Evolutionary conservation across 2,329 filamentous ascomycete species (phyloP).

Genomic region (Fusarium torulosum): DNA sequence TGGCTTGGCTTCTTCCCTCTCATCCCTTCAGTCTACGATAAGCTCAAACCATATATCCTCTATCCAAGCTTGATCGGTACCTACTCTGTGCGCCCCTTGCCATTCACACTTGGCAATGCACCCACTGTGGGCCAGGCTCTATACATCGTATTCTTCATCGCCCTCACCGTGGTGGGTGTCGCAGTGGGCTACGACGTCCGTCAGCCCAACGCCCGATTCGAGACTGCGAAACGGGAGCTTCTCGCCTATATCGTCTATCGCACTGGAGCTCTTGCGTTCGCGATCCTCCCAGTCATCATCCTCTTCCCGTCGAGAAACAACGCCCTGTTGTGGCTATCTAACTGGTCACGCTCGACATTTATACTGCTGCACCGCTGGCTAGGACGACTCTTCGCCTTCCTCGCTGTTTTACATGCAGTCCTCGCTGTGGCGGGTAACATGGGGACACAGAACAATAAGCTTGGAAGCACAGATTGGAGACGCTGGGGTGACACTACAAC

Average conservation of each 20-base stretch:
- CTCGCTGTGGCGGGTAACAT: constrained; percentile 2
- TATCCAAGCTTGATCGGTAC: constrained; percentile 26
- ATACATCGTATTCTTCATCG: constrained; percentile 1
- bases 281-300: constrained; percentile 8
- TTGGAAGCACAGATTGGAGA: constrained; percentile 1
- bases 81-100: constrained; percentile 13
- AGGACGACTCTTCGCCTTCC: constrained; percentile 11
- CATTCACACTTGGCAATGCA: constrained; percentile 16
- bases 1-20: constrained; percentile 16
- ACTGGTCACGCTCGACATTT: constrained; percentile 15
- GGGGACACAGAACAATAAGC: not conserved
- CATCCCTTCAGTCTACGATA: constrained; percentile 15
- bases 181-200: constrained; percentile 7
- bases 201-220: constrained; percentile 6
- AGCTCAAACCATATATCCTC: constrained; percentile 20
- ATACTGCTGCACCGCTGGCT: constrained; percentile 20
- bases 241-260: constrained; percentile 15
- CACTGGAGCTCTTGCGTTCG: constrained; percentile 14
- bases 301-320: constrained; percentile 13
- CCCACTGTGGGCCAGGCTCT: constrained; percentile 15
- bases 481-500: not conserved
- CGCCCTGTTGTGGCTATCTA: constrained; percentile 4
- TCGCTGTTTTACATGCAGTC: constrained; percentile 5
- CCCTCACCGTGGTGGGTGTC: not conserved
- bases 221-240: not conserved